A percentile compares a stretch with the other conserved stretches of the same genome.
phyloP scores from a whole-genome alignment of 2,329 filamentous ascomycete genomes.

The Phialophora expanda region DNA sequence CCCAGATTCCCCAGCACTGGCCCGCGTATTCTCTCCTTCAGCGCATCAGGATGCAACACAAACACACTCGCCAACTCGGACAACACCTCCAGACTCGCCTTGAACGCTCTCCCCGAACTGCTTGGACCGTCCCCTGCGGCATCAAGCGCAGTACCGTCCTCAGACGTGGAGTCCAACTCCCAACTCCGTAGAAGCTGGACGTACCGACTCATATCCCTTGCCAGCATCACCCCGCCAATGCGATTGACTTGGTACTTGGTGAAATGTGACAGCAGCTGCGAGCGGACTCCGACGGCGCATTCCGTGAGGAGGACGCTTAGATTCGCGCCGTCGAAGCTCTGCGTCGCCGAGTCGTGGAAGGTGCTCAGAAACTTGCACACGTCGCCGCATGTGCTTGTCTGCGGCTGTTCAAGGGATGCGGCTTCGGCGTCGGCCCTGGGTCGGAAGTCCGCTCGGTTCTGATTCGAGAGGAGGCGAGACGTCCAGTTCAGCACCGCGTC shows the following conservation, averaged over 20 bases:
- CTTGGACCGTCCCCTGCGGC: not conserved
- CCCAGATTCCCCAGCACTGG: conserved; percentile 45
- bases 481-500: conserved; percentile 79
- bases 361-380: conserved; percentile 80
- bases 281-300: conserved; percentile 77
- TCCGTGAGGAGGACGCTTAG: conserved; percentile 82
- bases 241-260: conserved; percentile 93
- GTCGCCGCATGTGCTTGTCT: conserved; percentile 82
- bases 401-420: conserved; percentile 69
- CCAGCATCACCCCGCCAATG: conserved; percentile 91
- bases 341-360: conserved; percentile 65
- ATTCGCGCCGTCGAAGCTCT: conserved; percentile 81
- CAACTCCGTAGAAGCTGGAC: conserved; percentile 83
- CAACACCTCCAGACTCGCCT: conserved; percentile 77
- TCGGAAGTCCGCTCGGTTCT: conserved; percentile 88
- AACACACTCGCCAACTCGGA: conserved; percentile 95
- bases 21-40: conserved; percentile 65
- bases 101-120: conserved; percentile 54
- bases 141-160: not conserved
- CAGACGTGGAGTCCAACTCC: conserved; percentile 66
- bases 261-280: conserved; percentile 86
- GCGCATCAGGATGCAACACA: conserved; percentile 82
- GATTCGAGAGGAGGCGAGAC: conserved; percentile 70
- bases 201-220: conserved; percentile 94
- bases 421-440: conserved; percentile 76